phyloP scores from a whole-genome alignment of 306 rosid genomes.

The Casuarina equisetifolia region DNA sequence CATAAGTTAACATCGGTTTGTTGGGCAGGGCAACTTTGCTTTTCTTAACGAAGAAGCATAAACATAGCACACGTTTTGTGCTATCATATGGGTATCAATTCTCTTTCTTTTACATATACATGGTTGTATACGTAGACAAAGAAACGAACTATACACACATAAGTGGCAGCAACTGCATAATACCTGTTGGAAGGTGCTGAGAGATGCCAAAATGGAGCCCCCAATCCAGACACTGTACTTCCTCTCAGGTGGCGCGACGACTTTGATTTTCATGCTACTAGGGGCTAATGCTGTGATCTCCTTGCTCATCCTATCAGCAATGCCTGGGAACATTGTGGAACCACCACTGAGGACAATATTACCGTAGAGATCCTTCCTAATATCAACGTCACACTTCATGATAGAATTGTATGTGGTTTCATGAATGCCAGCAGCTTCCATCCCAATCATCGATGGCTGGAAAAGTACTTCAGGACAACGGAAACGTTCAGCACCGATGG shows the following conservation, averaged over 20 bases:
- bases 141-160: not conserved
- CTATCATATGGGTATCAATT: not conserved
- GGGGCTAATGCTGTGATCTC: slow-evolving; percentile 96
- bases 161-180: not conserved
- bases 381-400: slow-evolving; percentile 97
- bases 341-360: slow-evolving; percentile 96
- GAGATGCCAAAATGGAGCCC: slow-evolving; percentile 96
- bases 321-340: slow-evolving; percentile 94
- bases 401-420: slow-evolving; percentile 98
- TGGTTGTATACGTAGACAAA: not conserved
- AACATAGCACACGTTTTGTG: not conserved
- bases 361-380: slow-evolving; percentile 93
- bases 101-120: not conserved
- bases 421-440: slow-evolving; percentile 94
- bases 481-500: slow-evolving; percentile 89
- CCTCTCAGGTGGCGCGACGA: slow-evolving; percentile 95
- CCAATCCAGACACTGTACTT: slow-evolving; percentile 99
- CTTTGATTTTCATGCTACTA: slow-evolving; percentile 95
- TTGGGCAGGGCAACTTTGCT: not conserved
- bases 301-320: slow-evolving; percentile 98
- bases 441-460: slow-evolving; percentile 98
- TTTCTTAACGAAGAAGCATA: not conserved
- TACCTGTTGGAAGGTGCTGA: slow-evolving; percentile 99
- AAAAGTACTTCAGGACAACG: slow-evolving; percentile 98
- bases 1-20: slow-evolving; percentile 7